phyloP scores from a whole-genome alignment of 192 early-diverging fungal genomes.

The Allomyces javanicus region DNA sequence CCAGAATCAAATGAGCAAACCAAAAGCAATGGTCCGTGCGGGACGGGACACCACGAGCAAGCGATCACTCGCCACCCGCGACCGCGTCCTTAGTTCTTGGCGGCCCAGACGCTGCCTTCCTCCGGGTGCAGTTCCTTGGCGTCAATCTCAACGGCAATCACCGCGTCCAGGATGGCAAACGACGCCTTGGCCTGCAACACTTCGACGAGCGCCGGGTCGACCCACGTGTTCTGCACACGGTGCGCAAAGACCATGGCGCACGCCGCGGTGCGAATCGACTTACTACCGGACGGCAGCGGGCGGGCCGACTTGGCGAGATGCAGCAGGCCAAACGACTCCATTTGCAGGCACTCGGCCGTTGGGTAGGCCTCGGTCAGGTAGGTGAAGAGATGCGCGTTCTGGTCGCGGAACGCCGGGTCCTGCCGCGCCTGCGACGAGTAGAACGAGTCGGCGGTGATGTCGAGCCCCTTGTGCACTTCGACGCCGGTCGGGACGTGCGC shows the following conservation, averaged over 20 bases:
- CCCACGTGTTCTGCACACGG: conserved; percentile 44
- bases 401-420: conserved; percentile 53
- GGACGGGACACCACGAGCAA: no score
- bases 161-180: conserved; percentile 37
- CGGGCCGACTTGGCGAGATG: conserved; percentile 45
- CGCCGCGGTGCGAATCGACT: conserved; percentile 47
- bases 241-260: conserved; percentile 72
- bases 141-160: conserved; percentile 22
- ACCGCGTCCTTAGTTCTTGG: no score
- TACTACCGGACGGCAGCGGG: conserved; percentile 6
- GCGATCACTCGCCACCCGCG: no score
- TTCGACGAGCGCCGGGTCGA: conserved; percentile 28
- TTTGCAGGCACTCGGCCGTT: conserved; percentile 44
- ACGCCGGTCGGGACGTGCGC: conserved; percentile 12
- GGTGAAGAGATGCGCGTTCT: conserved; percentile 42
- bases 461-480: conserved; percentile 34
- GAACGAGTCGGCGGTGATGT: conserved; percentile 66
- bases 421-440: conserved; percentile 65
- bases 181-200: conserved; percentile 34
- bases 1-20: no score
- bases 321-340: conserved; percentile 72
- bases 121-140: conserved; percentile 9
- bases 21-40: no score
- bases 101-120: conserved; percentile 24
- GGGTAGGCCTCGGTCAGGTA: conserved; percentile 25